These are phyloP conservation scores for Rhodotorula sp. DNA, from an alignment of 1,284 basidiomycete genomes.

Conservation along the genomic window DNA sequence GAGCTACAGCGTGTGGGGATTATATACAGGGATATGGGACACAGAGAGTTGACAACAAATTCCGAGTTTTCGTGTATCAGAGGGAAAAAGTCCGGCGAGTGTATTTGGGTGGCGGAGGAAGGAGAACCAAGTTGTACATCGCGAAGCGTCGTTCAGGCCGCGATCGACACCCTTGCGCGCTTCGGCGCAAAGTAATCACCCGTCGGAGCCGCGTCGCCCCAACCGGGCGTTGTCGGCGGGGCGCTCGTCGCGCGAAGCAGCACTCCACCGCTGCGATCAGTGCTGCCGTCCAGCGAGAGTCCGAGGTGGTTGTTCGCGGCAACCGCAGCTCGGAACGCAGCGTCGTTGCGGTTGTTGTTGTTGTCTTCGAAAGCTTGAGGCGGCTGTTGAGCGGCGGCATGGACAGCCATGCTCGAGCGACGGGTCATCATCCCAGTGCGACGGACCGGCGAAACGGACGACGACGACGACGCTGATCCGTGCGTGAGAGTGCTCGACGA, in stretches of 20 bases:
- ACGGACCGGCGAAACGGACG: not conserved
- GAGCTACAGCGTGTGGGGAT: too few relatives aligned
- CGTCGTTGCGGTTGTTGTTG: not conserved
- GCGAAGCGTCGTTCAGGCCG: too few relatives aligned
- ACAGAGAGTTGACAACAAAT: too few relatives aligned
- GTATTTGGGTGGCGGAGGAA: not conserved
- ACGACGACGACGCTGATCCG: not conserved
- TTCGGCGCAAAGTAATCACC: constrained; percentile 20
- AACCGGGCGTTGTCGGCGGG: constrained; percentile 15
- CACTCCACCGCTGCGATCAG: not conserved
- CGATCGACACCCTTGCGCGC: not conserved
- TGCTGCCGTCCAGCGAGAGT: not conserved
- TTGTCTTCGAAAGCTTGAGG: not conserved
- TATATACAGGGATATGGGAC: too few relatives aligned
- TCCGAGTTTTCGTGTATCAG: too few relatives aligned
- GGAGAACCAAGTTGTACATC: not conserved
- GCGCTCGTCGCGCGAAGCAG: constrained; percentile 13
- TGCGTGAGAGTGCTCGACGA: not conserved
- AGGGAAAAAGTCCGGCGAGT: too few relatives aligned
- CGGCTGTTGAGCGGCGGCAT: not conserved
- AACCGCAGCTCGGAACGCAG: not conserved
- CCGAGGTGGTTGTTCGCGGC: not conserved
- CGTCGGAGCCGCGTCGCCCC: constrained; percentile 7
- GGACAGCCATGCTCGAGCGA: not conserved
- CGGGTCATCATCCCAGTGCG: constrained; percentile 1